Conservation (phyloP, 176 grass and related monocot species). For the Rhynchospora pubera region DNA sequence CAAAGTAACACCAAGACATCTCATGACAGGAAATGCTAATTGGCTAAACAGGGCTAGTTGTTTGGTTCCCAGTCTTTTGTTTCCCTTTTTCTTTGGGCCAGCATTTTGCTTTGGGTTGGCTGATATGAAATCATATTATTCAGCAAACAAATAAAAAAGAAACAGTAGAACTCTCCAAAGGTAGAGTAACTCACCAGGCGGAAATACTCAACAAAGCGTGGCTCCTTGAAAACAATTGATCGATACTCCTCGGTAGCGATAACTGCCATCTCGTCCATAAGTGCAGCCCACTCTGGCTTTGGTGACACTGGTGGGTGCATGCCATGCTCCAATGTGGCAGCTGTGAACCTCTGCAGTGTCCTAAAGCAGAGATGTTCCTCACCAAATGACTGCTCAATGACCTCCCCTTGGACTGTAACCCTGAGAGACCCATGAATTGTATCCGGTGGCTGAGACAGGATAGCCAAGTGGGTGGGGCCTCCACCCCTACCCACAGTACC, state of each 20-base stretch:
- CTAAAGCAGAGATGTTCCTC: slow-evolving; percentile 97
- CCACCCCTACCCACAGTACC: slow-evolving; percentile 95
- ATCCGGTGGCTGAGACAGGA: slow-evolving; percentile 88
- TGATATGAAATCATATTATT: neutral
- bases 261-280: slow-evolving; percentile 90
- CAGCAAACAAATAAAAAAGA: neutral
- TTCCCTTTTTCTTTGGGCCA: neutral
- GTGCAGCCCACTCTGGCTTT: slow-evolving; percentile 76
- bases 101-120: neutral
- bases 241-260: slow-evolving; percentile 81
- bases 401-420: slow-evolving; percentile 94
- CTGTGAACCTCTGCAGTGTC: slow-evolving; percentile 86
- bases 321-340: slow-evolving; percentile 96
- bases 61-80: neutral
- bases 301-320: slow-evolving; percentile 80
- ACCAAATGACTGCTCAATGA: slow-evolving; percentile 94
- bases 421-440: slow-evolving; percentile 87
- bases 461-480: slow-evolving; percentile 92
- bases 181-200: slow-evolving; percentile 51
- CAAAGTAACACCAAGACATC: neutral
- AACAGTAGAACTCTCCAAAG: neutral
- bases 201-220: slow-evolving; percentile 97
- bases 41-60: neutral
- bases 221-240: slow-evolving; percentile 82
- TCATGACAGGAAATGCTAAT: neutral